phyloP scores from a whole-genome alignment of 1,139 yeast genomes.

The Wickerhamomyces sp. region DNA sequence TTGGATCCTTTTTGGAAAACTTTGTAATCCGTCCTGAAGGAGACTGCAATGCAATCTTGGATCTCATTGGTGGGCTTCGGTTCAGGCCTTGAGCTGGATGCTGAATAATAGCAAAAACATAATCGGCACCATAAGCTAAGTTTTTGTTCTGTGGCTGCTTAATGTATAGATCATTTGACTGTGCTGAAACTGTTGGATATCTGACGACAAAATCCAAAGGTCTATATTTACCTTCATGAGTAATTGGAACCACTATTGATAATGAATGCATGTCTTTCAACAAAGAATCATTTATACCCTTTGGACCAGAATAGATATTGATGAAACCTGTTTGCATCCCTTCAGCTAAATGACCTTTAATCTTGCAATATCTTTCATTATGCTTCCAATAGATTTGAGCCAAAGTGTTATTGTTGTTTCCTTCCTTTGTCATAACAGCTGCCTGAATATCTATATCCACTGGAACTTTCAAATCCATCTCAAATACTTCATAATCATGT shows the following conservation, averaged over 20 bases:
- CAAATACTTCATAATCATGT: constrained; percentile 72
- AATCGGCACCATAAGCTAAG: constrained; percentile 52
- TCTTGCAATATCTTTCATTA: constrained; percentile 60
- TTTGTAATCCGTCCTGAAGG: constrained; percentile 80
- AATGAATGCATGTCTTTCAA: constrained; percentile 58
- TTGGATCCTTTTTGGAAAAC: constrained; percentile 44
- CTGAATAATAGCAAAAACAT: constrained; percentile 60
- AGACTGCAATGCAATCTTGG: constrained; percentile 66
- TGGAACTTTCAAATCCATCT: constrained; percentile 71
- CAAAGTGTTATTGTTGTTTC: constrained; percentile 34
- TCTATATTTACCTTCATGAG: constrained; percentile 64
- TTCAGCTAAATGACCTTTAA: constrained; percentile 79
- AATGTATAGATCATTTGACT: constrained; percentile 72
- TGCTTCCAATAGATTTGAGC: constrained; percentile 75
- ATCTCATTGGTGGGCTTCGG: constrained; percentile 32
- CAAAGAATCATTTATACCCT: constrained; percentile 56
- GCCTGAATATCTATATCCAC: constrained; percentile 59
- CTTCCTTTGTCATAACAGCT: constrained; percentile 21
- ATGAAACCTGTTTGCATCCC: constrained; percentile 64
- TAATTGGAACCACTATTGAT: constrained; percentile 72
- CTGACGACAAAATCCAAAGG: constrained; percentile 65
- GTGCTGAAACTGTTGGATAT: constrained; percentile 67
- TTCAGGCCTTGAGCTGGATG: constrained; percentile 57
- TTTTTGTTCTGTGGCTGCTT: constrained; percentile 77
- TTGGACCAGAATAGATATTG: constrained; percentile 69